These are phyloP conservation scores for Helianthus annuus DNA, from an alignment of 129 eudicot species.

Conservation along the genomic window HanXRQr2.0-SUNRISE NC_035447.2:90625921-90626420, in stretches of 20 bases:
- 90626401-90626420: neutral
- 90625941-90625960: neutral
- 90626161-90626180: neutral
- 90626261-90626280: too few species aligned
- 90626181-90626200: constrained; percentile 1
- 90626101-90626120: constrained; percentile 51
- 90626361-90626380: neutral
- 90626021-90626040: constrained; percentile 33
- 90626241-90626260: constrained; percentile 11
- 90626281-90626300: too few species aligned
- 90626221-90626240: neutral
- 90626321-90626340: neutral
- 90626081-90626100: constrained; percentile 62
- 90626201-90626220: neutral
- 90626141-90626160: neutral
- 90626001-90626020: constrained; percentile 63
- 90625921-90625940: constrained; percentile 9
- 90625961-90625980: constrained; percentile 90
- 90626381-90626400: neutral
- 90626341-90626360: neutral
- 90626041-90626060: constrained; percentile 44
- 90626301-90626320: neutral
- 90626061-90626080: constrained; percentile 82
- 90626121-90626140: constrained; percentile 20
- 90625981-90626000: constrained; percentile 78